Base-by-base conservation (phyloP, 257 asterid species). In the Rehmannia glutinosa region DNA sequence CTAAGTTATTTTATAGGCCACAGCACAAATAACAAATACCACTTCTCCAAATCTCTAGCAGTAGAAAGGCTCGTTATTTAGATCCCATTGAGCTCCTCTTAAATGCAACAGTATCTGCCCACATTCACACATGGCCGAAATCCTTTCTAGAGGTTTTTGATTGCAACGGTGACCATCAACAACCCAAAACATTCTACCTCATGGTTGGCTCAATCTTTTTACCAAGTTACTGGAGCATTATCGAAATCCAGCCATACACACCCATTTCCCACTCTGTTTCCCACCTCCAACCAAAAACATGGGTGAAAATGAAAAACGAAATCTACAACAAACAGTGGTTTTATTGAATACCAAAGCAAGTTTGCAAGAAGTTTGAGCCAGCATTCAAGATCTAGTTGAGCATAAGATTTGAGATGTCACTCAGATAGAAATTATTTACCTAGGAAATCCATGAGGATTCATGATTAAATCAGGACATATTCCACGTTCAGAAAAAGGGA, bases 401-500 rank as follows among this genome's bases (percentile, higher is more conserved):
- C 30, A 41, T 12, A 50, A 60, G 27, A 57, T 47, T 6, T 58
- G 61, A 62, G 30, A 32, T 28, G 53, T 13, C 32, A 45, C 53
- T 58, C 65, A 42, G 33, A 69, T 2, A 58, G 33, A 70, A 50
- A 58, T 15, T 12, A 46, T 35, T 23, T 73, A 87, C 97, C 97
- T 93, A 0, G 99, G 99, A 85, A 86, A 93, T 73, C 97, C 99
- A 78, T 93, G 99, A 70, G 97, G 99, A 81, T 93, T 93, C 99
- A 93, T 93, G 77, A 93, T 90, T 61, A 93, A 80, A 80, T 93
- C 97, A n/a, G 99, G 99, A 76, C 97, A 90, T 69, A 90, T 81
- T 75, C 99, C 99, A 57, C 96, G 96, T 73, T 93, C 99, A 49
- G 96, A 88, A 64, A 93, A 93, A 24, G 99, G 99, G 68, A 93